Percentiles rank a stretch among this genome's conserved stretches.
These are phyloP conservation scores for Rosa lucieae DNA, from an alignment of 306 rosid species.

Conservation along the genomic window DNA sequence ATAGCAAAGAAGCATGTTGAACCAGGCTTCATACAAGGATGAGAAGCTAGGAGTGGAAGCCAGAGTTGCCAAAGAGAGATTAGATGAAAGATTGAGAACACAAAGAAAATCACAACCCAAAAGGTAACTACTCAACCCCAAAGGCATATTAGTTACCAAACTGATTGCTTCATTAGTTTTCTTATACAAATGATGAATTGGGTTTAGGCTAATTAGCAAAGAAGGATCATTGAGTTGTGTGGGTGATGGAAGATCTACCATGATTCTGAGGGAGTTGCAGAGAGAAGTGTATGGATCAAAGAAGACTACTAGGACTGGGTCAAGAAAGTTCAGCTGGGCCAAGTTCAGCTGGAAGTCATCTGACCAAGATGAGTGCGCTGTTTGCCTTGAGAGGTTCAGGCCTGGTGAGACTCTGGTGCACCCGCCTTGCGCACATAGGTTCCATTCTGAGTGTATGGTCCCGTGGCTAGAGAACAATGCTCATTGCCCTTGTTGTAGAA, in stretches of 20 bases:
- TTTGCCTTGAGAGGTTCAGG: slow-evolving; percentile 62
- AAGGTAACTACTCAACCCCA: slow-evolving; percentile 14
- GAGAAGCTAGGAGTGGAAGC: slow-evolving; percentile 65
- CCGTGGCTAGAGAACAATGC: slow-evolving; percentile 78
- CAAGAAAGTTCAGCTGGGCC: slow-evolving; percentile 59
- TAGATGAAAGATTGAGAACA: slow-evolving; percentile 65
- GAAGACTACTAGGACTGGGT: slow-evolving; percentile 33
- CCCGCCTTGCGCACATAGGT: slow-evolving; percentile 78
- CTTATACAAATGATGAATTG: not conserved
- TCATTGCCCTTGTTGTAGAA: slow-evolving; percentile 89
- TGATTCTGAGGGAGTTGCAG: slow-evolving; percentile 33
- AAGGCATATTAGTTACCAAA: not conserved
- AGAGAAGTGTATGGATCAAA: slow-evolving; percentile 42
- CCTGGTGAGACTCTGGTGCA: slow-evolving; percentile 49
- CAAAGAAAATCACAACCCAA: slow-evolving; percentile 30
- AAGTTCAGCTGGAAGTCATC: slow-evolving; percentile 60
- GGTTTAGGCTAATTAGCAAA: slow-evolving; percentile 24
- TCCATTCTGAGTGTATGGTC: slow-evolving; percentile 67
- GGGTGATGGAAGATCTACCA: slow-evolving; percentile 28
- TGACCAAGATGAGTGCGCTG: slow-evolving; percentile 68
- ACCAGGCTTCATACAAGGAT: slow-evolving; percentile 33
- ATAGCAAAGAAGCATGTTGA: slow-evolving; percentile 41
- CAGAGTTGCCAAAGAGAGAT: slow-evolving; percentile 68
- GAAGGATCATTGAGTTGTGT: slow-evolving; percentile 18
- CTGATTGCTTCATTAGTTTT: not conserved